Base-by-base conservation (phyloP, 129 eudicot species). In the Flaveria linearis region DNA sequence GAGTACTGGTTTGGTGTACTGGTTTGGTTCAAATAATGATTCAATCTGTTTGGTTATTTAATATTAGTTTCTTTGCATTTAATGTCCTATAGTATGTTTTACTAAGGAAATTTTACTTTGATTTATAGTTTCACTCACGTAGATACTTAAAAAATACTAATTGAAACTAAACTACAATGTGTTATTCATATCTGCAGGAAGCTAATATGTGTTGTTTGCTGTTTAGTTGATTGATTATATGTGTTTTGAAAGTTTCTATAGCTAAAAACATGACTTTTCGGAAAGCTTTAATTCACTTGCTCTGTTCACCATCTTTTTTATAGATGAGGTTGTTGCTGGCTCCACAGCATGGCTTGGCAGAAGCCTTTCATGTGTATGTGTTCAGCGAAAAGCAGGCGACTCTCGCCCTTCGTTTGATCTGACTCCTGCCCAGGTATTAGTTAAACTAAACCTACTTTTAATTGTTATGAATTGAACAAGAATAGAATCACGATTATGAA, bases 341-440 rank as follows among this genome's bases (percentile, higher is more conserved):
- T 94, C 99, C 74, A 90, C 99, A 75, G 99, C 99, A 73, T 94
- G 99, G 99, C 90, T 94, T 67, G 99, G 99, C 16, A 89, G 88
- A 84, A 94, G 99, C 58, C 92, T 94, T 68, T 94, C 97, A 30
- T 94, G 99, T 85, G 99, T 94, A 72, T 94, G 99, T 81, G 99
- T 84, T 81, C 99, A 94, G 76, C 78, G 97, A 80, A 87, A 87
- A 83, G 99, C 88, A 53, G 85, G 90, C 63, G 97, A 91, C 73
- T 80, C 91, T 72, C 97, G 96, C 47, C 97, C 93, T 12, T 94
- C 99, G 25, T 91, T 94, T 86, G 99, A 94, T 80, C 74, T 94
- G 83, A 94, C 97, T 52, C 90, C 97, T 79, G 82, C 86, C 22
- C 94, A 89, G 99, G 99, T 94, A 80, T 72, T 71, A 41, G 73